Percentiles rank a stretch among this genome's conserved stretches.
Evolutionary conservation across 108 stramenopile genomes (phyloP).

Genomic region (Schizochytrium sp.): DNA sequence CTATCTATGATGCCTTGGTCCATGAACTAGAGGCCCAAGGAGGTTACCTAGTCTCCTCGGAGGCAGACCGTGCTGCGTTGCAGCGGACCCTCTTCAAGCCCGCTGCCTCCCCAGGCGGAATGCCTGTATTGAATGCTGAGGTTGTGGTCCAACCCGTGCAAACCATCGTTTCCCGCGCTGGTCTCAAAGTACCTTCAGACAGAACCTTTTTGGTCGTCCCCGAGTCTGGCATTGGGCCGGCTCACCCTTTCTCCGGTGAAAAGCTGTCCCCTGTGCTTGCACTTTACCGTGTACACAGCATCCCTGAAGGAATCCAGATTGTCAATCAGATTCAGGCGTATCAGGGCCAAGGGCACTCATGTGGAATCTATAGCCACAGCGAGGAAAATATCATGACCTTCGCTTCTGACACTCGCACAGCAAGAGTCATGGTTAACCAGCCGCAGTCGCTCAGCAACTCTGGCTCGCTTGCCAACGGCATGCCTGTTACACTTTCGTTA

Average conservation of each 20-base stretch:
- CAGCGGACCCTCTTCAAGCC: conserved; percentile 38
- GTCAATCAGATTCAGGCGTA: conserved; percentile 1
- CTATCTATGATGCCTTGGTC: conserved; percentile 25
- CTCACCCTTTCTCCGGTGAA: conserved; percentile 33
- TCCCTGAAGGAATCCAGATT: conserved; percentile 1
- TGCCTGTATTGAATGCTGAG: background rate
- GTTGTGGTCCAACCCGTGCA: conserved; percentile 40
- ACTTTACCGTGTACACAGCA: conserved; percentile 38
- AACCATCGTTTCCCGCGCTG: background rate
- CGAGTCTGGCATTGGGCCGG: background rate
- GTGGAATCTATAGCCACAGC: background rate
- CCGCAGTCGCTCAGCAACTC: conserved; percentile 43
- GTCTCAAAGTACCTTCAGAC: background rate
- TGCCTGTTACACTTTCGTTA: conserved; percentile 41
- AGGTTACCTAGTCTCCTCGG: background rate
- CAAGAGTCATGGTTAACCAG: conserved; percentile 54
- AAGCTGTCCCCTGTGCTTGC: conserved; percentile 56
- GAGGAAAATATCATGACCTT: conserved; percentile 1
- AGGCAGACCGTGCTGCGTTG: background rate
- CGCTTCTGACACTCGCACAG: background rate
- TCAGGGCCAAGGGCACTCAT: conserved; percentile 38
- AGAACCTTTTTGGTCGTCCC: conserved; percentile 36
- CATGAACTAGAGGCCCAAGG: conserved; percentile 8
- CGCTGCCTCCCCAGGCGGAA: background rate
- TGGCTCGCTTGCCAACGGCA: conserved; percentile 52